phyloP scores from a whole-genome alignment of 768 basidiomycete species.

The Cystobasidium tubakii region DNA sequence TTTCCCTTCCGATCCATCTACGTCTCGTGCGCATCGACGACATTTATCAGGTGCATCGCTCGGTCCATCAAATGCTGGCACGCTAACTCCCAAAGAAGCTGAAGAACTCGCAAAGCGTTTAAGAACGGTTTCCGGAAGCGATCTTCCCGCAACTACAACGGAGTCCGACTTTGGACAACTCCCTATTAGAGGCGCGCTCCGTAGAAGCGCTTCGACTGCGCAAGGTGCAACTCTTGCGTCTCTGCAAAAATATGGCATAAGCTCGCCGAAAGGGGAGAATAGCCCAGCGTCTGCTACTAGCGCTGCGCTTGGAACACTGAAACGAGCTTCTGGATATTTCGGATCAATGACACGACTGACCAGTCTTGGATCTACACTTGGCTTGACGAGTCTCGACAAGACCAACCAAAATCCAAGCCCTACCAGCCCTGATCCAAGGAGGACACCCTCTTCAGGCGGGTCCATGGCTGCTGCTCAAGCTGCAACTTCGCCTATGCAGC shows the following conservation, averaged over 20 bases:
- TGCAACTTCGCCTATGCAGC: not conserved
- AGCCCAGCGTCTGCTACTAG: not conserved
- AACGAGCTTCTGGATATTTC: slow-evolving; percentile 31
- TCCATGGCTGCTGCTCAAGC: not conserved
- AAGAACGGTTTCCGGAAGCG: slow-evolving; percentile 20
- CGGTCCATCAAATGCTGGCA: not conserved
- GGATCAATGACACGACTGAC: slow-evolving; percentile 16
- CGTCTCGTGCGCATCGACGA: not conserved
- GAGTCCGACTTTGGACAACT: not conserved
- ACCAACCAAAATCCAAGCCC: not conserved
- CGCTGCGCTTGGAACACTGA: slow-evolving; percentile 23
- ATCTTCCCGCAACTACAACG: not conserved
- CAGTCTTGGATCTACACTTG: slow-evolving; percentile 17
- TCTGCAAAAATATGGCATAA: slow-evolving; percentile 1
- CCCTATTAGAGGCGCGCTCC: not conserved
- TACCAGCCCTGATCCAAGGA: not conserved
- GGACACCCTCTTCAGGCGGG: slow-evolving; percentile 3
- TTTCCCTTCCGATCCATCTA: not conserved
- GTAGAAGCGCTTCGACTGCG: not conserved
- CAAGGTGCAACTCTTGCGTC: not conserved
- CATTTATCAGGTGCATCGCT: not conserved
- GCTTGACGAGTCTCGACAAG: slow-evolving; percentile 9
- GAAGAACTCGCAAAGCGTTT: slow-evolving; percentile 21
- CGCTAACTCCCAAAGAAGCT: slow-evolving; percentile 21
- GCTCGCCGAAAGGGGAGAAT: not conserved